Percentiles rank a stretch among this genome's conserved stretches.
phyloP scores from a whole-genome alignment of 2,329 filamentous ascomycete species.

The Xylaria sp. region DNA sequence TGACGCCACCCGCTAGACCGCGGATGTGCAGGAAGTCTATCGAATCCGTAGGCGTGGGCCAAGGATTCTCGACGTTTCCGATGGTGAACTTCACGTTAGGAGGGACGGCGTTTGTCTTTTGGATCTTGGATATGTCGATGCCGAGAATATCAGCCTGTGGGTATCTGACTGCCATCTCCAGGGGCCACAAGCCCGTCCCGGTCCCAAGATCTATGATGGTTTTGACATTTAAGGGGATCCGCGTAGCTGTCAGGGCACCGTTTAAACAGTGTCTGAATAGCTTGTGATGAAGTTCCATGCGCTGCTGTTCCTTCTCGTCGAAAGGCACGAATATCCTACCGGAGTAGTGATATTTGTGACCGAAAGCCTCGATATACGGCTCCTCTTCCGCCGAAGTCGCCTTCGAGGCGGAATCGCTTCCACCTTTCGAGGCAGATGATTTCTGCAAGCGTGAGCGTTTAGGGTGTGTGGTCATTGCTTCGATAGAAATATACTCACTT shows the following conservation, averaged over 20 bases:
- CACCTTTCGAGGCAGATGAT: constrained; percentile 26
- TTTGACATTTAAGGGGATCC: constrained; percentile 45
- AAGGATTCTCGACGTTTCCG: constrained; percentile 65
- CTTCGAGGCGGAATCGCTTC: constrained; percentile 33
- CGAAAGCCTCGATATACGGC: constrained; percentile 46
- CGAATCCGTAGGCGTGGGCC: constrained; percentile 48
- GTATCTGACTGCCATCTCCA: constrained; percentile 56
- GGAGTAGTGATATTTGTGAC: constrained; percentile 46
- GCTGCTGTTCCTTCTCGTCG: constrained; percentile 45
- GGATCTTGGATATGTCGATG: constrained; percentile 56
- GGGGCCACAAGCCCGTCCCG: constrained; percentile 58
- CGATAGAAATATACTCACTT: constrained; percentile 25
- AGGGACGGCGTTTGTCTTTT: constrained; percentile 60
- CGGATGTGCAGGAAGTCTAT: constrained; percentile 59
- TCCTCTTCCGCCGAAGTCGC: constrained; percentile 32
- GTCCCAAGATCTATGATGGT: constrained; percentile 57
- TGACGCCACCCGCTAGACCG: constrained; percentile 59
- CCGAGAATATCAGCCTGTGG: constrained; percentile 55
- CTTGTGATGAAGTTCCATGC: constrained; percentile 46
- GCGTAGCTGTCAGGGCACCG: constrained; percentile 47
- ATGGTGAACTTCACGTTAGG: constrained; percentile 70
- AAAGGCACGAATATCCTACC: constrained; percentile 49
- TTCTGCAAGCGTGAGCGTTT: constrained; percentile 32
- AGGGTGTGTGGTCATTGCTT: constrained; percentile 7
- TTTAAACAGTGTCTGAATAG: constrained; percentile 47